Evolutionary conservation across 768 basidiomycete genomes (phyloP).

Genomic region (Hirschioporus abietinus): DNA sequence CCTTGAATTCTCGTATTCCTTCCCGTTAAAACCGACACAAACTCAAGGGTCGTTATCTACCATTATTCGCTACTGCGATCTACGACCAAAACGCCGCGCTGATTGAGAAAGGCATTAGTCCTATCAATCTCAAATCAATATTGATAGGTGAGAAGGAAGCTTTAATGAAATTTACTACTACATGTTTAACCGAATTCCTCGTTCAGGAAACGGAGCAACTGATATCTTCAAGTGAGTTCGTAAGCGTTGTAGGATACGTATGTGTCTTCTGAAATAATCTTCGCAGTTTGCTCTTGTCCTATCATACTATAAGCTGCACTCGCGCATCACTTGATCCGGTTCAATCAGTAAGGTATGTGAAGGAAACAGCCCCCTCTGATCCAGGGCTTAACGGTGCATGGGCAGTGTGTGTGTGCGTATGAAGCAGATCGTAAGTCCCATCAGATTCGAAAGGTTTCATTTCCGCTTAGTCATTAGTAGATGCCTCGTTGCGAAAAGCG

Average conservation of each 20-base stretch:
- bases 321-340: too few species aligned
- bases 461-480: too few species aligned
- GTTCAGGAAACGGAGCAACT: slow-evolving; percentile 53
- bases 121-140: slow-evolving; percentile 16
- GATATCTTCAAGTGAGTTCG: slow-evolving; percentile 42
- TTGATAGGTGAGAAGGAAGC: slow-evolving; percentile 17
- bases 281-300: slow-evolving; percentile 15
- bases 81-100: slow-evolving; percentile 26
- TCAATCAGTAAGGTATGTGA: too few species aligned
- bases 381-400: too few species aligned
- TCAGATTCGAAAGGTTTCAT: too few species aligned
- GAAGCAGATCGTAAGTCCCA: slow-evolving; percentile 43
- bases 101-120: slow-evolving; percentile 26
- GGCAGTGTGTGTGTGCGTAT: slow-evolving; percentile 42
- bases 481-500: slow-evolving; percentile 28
- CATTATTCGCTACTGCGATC: slow-evolving; percentile 31
- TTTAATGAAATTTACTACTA: neutral
- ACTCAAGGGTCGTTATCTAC: slow-evolving; percentile 18
- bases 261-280: slow-evolving; percentile 4
- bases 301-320: too few species aligned
- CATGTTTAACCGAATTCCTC: neutral
- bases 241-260: neutral
- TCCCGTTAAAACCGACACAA: neutral
- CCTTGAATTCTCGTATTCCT: slow-evolving; percentile 20
- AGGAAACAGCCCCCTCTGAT: too few species aligned